Conservation (phyloP, 78 protist species). For the Guillardia theta region DNA sequence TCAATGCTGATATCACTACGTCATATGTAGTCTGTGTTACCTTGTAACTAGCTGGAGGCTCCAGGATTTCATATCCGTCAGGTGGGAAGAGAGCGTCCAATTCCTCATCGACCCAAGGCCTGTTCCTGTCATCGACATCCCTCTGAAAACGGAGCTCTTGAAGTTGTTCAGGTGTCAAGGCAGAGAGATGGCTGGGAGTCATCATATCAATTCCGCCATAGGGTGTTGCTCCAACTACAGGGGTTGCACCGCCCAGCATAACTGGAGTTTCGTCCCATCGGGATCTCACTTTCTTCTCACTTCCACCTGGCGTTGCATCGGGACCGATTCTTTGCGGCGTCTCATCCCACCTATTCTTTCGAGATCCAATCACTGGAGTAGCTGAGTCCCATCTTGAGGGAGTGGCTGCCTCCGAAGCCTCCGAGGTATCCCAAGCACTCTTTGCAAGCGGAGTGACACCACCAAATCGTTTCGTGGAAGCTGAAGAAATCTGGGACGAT, state of each 20-base stretch:
- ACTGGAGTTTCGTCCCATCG: slow-evolving; percentile 88
- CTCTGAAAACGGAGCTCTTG: no score
- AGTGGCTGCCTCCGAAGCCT: not conserved
- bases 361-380: not conserved
- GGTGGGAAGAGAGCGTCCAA: slow-evolving; percentile 89
- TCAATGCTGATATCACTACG: no score
- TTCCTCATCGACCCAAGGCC: slow-evolving; percentile 93
- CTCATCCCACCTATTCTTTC: slow-evolving; percentile 34
- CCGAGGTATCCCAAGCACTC: not conserved
- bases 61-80: slow-evolving; percentile 37
- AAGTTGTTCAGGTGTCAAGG: no score
- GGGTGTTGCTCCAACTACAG: slow-evolving; percentile 52
- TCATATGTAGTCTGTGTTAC: no score
- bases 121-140: slow-evolving; percentile 87
- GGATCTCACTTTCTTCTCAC: slow-evolving; percentile 38
- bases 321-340: not conserved
- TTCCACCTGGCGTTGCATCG: slow-evolving; percentile 14
- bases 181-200: slow-evolving; percentile 23
- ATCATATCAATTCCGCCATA: slow-evolving; percentile 5
- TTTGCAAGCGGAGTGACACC: not conserved
- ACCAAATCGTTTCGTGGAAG: no score
- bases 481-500: no score
- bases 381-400: not conserved
- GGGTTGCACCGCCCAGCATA: not conserved
- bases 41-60: slow-evolving; percentile 87